These are phyloP conservation scores for Colletotrichum incanum DNA, from an alignment of 2,329 filamentous ascomycete genomes.

Conservation along the genomic window DNA sequence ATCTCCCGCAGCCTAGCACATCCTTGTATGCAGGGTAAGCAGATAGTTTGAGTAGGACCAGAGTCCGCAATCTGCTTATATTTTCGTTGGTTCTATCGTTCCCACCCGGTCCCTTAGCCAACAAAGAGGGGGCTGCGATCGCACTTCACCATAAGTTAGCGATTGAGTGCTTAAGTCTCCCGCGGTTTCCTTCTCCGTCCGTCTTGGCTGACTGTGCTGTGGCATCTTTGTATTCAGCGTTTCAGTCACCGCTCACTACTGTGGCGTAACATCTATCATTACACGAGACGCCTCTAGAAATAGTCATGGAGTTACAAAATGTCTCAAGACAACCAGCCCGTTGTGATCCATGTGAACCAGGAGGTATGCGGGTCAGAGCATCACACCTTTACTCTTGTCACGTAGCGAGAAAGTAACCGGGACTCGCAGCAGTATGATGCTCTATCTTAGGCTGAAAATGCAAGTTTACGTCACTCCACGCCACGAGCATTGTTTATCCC, in stretches of 20 bases:
- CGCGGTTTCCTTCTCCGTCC: neutral
- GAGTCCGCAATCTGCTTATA: neutral
- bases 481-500: neutral
- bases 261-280: neutral
- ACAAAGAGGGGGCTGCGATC: neutral
- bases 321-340: neutral
- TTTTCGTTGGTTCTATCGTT: neutral
- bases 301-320: neutral
- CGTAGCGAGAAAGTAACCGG: neutral
- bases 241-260: too few species aligned
- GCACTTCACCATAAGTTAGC: neutral
- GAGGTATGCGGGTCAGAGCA: neutral
- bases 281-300: neutral
- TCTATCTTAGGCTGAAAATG: neutral
- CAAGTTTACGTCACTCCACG: neutral
- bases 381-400: neutral
- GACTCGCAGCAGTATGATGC: neutral
- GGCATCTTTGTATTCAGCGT: too few species aligned
- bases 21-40: neutral
- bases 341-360: neutral
- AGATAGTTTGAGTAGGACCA: too few species aligned
- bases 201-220: too few species aligned
- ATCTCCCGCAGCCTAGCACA: neutral
- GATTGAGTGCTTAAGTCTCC: neutral
- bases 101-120: neutral